Percentiles rank a stretch among this genome's conserved stretches.
Conservation (phyloP, 257 asterid species). For the Nicotiana otophora region DNA sequence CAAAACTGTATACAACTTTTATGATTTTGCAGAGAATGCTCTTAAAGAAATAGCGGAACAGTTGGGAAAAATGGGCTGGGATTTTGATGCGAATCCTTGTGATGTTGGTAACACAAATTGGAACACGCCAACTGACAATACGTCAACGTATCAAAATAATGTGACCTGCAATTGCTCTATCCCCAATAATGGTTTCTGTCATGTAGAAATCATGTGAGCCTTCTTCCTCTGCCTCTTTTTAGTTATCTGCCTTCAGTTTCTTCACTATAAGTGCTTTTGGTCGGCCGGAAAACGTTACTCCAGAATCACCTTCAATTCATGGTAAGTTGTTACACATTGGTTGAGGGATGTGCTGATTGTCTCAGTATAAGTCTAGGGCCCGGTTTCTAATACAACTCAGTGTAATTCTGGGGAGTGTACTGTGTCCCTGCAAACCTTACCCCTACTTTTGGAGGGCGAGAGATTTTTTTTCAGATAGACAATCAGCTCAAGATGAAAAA, state of each 20-base stretch:
- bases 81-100: conserved; percentile 22
- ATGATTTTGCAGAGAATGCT: conserved; percentile 9
- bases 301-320: background rate
- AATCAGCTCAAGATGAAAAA: too few species aligned
- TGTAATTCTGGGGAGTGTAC: too few species aligned
- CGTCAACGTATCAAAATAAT: background rate
- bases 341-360: too few species aligned
- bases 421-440: too few species aligned
- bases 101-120: background rate
- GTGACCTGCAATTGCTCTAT: conserved; percentile 26
- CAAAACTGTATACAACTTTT: background rate
- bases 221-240: background rate
- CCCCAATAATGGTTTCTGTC: conserved; percentile 8
- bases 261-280: background rate
- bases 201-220: conserved; percentile 27
- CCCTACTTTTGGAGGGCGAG: too few species aligned
- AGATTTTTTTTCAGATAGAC: too few species aligned
- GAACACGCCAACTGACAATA: background rate
- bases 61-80: conserved; percentile 22
- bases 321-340: too few species aligned
- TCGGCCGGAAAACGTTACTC: background rate
- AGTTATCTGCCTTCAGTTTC: background rate
- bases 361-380: too few species aligned
- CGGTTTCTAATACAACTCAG: too few species aligned
- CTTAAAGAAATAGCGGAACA: conserved; percentile 11